Percentiles rank a stretch among this genome's conserved stretches.
Conservation (phyloP, 2,329 filamentous ascomycete genomes). For the Ophiostoma piceae region DNA sequence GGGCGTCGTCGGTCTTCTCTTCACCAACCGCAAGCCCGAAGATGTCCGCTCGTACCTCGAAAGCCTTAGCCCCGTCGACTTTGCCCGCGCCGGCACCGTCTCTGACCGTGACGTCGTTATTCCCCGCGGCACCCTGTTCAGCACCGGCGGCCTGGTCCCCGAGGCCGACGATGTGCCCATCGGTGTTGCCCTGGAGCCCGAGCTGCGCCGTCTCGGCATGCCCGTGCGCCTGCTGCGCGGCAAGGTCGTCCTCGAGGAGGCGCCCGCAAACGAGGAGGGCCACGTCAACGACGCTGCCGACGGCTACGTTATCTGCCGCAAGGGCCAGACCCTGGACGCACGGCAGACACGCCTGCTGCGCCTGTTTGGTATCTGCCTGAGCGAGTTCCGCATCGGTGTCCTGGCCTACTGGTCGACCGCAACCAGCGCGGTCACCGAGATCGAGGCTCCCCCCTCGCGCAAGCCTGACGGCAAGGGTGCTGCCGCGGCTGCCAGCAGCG, state of each 20-base stretch:
- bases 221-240: slow-evolving; percentile 86
- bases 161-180: slow-evolving; percentile 78
- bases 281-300: slow-evolving; percentile 42
- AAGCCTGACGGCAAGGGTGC: slow-evolving; percentile 11
- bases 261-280: slow-evolving; percentile 43
- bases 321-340: slow-evolving; percentile 80
- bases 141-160: slow-evolving; percentile 72
- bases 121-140: slow-evolving; percentile 76
- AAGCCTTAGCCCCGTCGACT: slow-evolving; percentile 71
- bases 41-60: slow-evolving; percentile 66
- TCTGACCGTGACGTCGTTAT: slow-evolving; percentile 73
- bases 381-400: slow-evolving; percentile 80
- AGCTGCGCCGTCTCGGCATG: slow-evolving; percentile 80
- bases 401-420: slow-evolving; percentile 66
- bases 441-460: slow-evolving; percentile 32
- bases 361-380: slow-evolving; percentile 83
- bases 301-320: slow-evolving; percentile 73
- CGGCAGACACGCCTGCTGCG: slow-evolving; percentile 91
- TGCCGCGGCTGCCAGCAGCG: neutral
- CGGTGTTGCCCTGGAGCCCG: slow-evolving; percentile 83
- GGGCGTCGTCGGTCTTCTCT: slow-evolving; percentile 78
- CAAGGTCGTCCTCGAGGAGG: slow-evolving; percentile 64
- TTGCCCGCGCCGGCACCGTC: slow-evolving; percentile 76
- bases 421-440: slow-evolving; percentile 55
- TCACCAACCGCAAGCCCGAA: slow-evolving; percentile 69